Evolutionary conservation across 495 filamentous ascomycete species (phyloP).

Genomic region (Penicillium cinerascens): DNA sequence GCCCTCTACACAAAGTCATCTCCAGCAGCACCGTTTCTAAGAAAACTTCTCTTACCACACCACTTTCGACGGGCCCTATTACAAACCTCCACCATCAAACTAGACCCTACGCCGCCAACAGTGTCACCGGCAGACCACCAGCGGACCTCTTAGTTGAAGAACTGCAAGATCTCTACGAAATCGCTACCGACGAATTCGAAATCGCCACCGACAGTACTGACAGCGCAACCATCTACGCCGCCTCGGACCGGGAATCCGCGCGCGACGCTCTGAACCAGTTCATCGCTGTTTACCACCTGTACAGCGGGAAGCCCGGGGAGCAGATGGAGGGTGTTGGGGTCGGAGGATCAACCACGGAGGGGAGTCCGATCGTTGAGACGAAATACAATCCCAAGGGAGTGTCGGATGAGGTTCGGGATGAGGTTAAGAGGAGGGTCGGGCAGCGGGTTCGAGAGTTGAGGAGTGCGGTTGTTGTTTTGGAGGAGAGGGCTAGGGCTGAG

Average conservation of each 20-base stretch:
- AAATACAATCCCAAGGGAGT: constrained; percentile 33
- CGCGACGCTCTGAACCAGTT: constrained; percentile 43
- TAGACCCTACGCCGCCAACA: constrained; percentile 2
- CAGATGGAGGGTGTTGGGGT: not conserved
- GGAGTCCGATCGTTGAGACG: constrained; percentile 24
- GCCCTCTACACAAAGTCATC: not conserved
- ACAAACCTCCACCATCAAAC: not conserved
- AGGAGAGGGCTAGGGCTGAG: constrained; percentile 39
- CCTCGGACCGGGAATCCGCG: constrained; percentile 44
- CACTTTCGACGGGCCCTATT: not conserved
- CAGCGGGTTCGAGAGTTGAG: constrained; percentile 42
- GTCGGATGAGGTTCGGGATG: constrained; percentile 24
- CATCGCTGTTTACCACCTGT: constrained; percentile 33
- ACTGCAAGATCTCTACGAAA: constrained; percentile 42
- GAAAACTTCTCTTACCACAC: not conserved
- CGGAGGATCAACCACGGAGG: not conserved
- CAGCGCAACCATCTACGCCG: constrained; percentile 41
- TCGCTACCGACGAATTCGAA: constrained; percentile 47
- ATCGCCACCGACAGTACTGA: constrained; percentile 47
- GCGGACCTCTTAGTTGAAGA: constrained; percentile 42
- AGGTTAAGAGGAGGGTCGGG: constrained; percentile 40
- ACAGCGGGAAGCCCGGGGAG: constrained; percentile 20
- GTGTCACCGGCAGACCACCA: constrained; percentile 18
- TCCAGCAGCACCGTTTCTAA: not conserved
- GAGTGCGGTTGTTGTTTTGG: constrained; percentile 40